These are phyloP conservation scores for Laetiporus sulphureus DNA, from an alignment of 1,284 basidiomycete species.

Conservation along the genomic window DNA sequence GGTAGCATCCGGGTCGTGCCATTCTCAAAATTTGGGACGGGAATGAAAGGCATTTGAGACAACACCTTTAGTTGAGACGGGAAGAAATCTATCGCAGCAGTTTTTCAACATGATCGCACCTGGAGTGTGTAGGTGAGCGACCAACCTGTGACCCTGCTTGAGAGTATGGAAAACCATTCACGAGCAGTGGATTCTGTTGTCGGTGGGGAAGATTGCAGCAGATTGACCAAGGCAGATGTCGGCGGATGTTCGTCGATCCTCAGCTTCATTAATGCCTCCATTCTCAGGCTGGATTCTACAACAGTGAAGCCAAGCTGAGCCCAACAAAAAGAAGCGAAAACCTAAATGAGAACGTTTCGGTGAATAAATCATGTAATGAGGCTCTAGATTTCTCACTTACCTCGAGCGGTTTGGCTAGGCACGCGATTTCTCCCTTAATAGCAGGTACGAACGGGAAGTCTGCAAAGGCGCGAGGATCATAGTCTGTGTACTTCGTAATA, in stretches of 20 bases:
- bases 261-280: slow-evolving; percentile 60
- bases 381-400: slow-evolving; percentile 31
- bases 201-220: slow-evolving; percentile 63
- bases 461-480: slow-evolving; percentile 46
- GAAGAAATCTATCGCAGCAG: slow-evolving; percentile 42
- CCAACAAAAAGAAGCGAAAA: slow-evolving; percentile 71
- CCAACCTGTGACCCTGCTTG: slow-evolving; percentile 65
- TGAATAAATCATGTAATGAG: background rate
- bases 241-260: slow-evolving; percentile 74
- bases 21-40: slow-evolving; percentile 29
- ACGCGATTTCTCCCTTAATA: slow-evolving; percentile 39
- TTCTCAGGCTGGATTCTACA: slow-evolving; percentile 47
- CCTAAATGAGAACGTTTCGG: slow-evolving; percentile 33
- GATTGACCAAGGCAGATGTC: slow-evolving; percentile 52
- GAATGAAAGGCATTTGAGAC: slow-evolving; percentile 51
- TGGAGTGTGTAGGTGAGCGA: background rate
- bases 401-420: slow-evolving; percentile 63
- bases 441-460: slow-evolving; percentile 81
- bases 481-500: slow-evolving; percentile 55
- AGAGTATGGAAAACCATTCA: slow-evolving; percentile 74
- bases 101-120: background rate
- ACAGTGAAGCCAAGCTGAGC: slow-evolving; percentile 73
- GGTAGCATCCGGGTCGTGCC: slow-evolving; percentile 39
- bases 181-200: slow-evolving; percentile 47
- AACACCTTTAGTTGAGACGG: slow-evolving; percentile 38